These are phyloP conservation scores for Solanum hybrid DNA, from an alignment of 305 asterid genomes.

Conservation along the genomic window DNA sequence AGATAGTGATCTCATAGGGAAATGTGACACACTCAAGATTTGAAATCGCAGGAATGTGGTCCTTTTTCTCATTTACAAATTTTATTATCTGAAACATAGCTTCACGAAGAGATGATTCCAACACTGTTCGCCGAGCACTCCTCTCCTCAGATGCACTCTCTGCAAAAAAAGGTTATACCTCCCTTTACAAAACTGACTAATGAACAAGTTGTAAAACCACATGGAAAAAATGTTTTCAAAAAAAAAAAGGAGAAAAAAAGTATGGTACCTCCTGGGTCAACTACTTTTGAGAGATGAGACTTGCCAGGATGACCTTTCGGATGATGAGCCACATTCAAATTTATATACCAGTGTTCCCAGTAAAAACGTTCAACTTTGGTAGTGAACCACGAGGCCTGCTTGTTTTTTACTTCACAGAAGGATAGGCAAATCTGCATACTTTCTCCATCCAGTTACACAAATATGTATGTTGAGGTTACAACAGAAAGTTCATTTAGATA, in stretches of 20 bases:
- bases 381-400: conserved; percentile 82
- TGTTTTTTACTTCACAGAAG: conserved; percentile 84
- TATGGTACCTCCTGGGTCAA: conserved; percentile 77
- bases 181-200: background rate
- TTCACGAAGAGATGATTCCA: conserved; percentile 78
- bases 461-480: background rate
- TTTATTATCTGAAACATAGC: conserved; percentile 82
- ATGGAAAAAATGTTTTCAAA: background rate
- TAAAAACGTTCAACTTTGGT: conserved; percentile 81
- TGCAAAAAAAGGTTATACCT: background rate
- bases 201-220: background rate
- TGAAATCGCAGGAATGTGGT: conserved; percentile 79
- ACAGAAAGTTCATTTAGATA: background rate
- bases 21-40: conserved; percentile 75
- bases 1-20: conserved; percentile 84
- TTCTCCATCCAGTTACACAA: background rate
- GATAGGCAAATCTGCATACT: conserved; percentile 73
- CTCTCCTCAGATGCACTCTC: conserved; percentile 65
- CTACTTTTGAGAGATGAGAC: conserved; percentile 64
- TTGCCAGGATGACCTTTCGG: conserved; percentile 62
- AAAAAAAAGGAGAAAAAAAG: background rate
- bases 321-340: conserved; percentile 68
- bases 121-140: conserved; percentile 57
- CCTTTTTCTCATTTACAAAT: conserved; percentile 94
- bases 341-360: conserved; percentile 97